Base-by-base conservation (phyloP, 148 eudicot species). In the Pharnaceum exiguum region DNA sequence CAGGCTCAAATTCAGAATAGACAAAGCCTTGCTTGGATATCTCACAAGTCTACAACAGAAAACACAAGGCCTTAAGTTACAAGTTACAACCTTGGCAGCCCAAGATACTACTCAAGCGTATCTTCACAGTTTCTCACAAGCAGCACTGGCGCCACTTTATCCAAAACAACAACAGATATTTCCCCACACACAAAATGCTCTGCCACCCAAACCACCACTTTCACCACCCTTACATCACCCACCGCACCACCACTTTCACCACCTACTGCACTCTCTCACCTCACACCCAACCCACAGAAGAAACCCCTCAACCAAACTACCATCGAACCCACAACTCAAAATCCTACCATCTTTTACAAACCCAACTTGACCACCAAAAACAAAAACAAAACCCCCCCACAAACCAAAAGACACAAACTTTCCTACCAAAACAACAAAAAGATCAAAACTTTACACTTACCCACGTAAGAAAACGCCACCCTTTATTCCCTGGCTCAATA, bases 401-500 rank as follows among this genome's bases (percentile, higher is more conserved):
- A 63, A 54, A 67, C 51, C 38, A 27, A 43, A 63, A 63, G 58
- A 67, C 51, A 56, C n/a, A 5, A 47, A 60, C 44, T 38, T 59
- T 39, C 3, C 10, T 50, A 0, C 55, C 77, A 12, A 55, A 70
- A 12, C 63, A 76, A 45, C 81, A 79, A 15, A 75, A 61, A 60
- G 75, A 18, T 18, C 59, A n/a, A 65, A 70, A 82, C 54, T 61
- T 86, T 10, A 81, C 86, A 53, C 52, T 86, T 12, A 71, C 97
- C 27, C 68, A 83, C 11, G 57, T 68, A 2, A 66, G 75, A 28
- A 90, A 78, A 67, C 71, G 79, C 13, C 58, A 81, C 50, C 91
- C 95, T 10, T 82, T 68, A 63, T 90, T 90, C 22, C 95, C 97
- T 0, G 97, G 97, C 16, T 86, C 97, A n/a, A 75, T 90, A 46